Evolutionary conservation across 2,329 filamentous ascomycete species (phyloP), one percentile per base, ranked within the genome.

Genomic region (Fusarium graminum): DNA sequence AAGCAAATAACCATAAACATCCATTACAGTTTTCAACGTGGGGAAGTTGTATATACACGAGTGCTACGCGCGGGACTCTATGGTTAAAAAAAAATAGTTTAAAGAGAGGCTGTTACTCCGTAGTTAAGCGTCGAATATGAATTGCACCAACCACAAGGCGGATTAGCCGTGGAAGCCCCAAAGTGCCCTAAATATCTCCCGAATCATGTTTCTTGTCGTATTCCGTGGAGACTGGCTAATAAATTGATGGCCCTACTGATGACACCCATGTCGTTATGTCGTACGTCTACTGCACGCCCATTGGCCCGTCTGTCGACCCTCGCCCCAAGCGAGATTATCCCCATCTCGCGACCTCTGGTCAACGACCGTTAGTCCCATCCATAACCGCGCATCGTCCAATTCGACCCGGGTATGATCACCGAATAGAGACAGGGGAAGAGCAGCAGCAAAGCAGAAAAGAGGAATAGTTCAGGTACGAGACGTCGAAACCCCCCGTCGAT

Each of bases 311-410:
- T 19, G 22, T 42, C n/a, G 38, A 29, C 50, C 51, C 55, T 67
- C 67, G 54, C 50, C 57, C 65, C 70, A 74, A 74, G 72, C 72
- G 72, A 74, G 67, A 74, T 74, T 74, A 70, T 72, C 62, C 60
- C 69, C 72, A 73, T 73, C 69, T 73, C 62, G 59, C 61, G 49
- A 59, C 57, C 54, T 66, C 59, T 62, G 43, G 55, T 49, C 59
- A 52, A 67, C 47, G 47, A 52, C 47, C 59, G 43, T 60, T 61
- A 52, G 67, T 16, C 52, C 59, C 50, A 61, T 62, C 46, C 55
- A 65, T 49, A 68, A 53, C 65, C 60, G 60, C 60, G 50, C 65
- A 68, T 65, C 51, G 41, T 58, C 60, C 42, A 67, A 39, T 65
- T 49, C 19, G 29, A 62, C 62, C 59, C 52, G 25, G 53, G 65